Conservation (phyloP, 2,329 filamentous ascomycete species). For the Xylogone sp. region DNA sequence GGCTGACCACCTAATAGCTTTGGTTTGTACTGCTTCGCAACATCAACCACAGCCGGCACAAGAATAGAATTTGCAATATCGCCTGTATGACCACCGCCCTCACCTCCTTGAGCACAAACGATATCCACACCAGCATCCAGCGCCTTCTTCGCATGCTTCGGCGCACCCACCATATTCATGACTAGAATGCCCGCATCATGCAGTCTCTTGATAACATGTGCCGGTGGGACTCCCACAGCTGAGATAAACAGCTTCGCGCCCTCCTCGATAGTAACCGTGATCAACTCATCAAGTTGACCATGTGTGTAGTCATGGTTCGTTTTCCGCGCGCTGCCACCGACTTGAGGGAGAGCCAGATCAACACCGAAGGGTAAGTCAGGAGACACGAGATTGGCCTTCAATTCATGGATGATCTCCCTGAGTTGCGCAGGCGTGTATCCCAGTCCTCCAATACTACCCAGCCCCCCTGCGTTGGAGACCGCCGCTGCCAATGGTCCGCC, state of each 20-base stretch:
- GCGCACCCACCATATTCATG: slow-evolving; percentile 98
- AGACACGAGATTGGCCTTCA: slow-evolving; percentile 68
- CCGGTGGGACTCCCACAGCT: slow-evolving; percentile 83
- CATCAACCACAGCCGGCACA: slow-evolving; percentile 82
- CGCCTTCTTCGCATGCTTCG: slow-evolving; percentile 86
- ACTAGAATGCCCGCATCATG: slow-evolving; percentile 78
- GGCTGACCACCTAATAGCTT: slow-evolving; percentile 63
- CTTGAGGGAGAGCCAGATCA: slow-evolving; percentile 85
- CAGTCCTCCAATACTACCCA: slow-evolving; percentile 69
- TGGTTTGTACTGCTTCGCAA: slow-evolving; percentile 58
- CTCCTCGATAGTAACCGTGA: slow-evolving; percentile 80
- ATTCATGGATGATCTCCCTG: slow-evolving; percentile 76
- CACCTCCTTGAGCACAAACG: slow-evolving; percentile 86
- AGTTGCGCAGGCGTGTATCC: slow-evolving; percentile 73
- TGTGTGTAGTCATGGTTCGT: slow-evolving; percentile 96
- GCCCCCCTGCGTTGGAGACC: slow-evolving; percentile 73
- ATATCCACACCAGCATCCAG: slow-evolving; percentile 84
- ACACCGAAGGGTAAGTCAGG: slow-evolving; percentile 81
- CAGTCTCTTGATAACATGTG: slow-evolving; percentile 66
- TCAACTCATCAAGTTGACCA: slow-evolving; percentile 81
- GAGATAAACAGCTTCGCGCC: slow-evolving; percentile 83
- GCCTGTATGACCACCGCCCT: slow-evolving; percentile 91
- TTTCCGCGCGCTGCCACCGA: slow-evolving; percentile 77
- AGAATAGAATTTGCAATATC: slow-evolving; percentile 83
- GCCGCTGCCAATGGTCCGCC: slow-evolving; percentile 76